Conservation (phyloP, 2,329 filamentous ascomycete genomes). For the Lecanoromycetidae sp. region DNA sequence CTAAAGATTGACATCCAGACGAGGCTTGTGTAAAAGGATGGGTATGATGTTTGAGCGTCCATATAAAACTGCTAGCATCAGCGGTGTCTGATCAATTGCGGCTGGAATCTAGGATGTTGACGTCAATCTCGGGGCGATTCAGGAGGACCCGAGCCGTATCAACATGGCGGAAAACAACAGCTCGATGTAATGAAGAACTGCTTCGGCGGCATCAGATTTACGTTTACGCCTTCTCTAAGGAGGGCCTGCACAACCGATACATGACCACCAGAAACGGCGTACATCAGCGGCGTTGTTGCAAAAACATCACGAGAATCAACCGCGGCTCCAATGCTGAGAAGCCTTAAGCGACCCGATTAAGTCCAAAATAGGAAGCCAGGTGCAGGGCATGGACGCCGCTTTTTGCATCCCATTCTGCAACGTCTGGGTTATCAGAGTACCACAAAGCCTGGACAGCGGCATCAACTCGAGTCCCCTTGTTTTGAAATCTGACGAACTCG, state of each 20-base stretch:
- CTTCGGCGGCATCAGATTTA: constrained; percentile 1
- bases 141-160: constrained; percentile 3
- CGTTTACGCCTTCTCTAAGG: constrained; percentile 2
- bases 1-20: constrained; percentile 12
- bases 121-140: constrained; percentile 2
- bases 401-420: constrained; percentile 12
- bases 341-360: background rate
- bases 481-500: background rate
- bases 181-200: constrained; percentile 5
- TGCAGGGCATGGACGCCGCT: constrained; percentile 9
- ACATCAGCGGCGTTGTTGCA: constrained; percentile 11
- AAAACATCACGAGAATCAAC: constrained; percentile 10
- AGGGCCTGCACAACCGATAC: constrained; percentile 1
- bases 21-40: constrained; percentile 7
- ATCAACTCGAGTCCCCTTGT: background rate
- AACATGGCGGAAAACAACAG: background rate
- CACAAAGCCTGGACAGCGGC: constrained; percentile 15
- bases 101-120: constrained; percentile 5
- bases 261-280: constrained; percentile 9
- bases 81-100: background rate
- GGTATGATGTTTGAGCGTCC: background rate
- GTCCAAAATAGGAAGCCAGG: constrained; percentile 10
- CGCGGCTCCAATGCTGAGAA: background rate
- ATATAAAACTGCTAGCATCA: constrained; percentile 11
- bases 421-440: constrained; percentile 9